Base-by-base conservation (phyloP, 2,329 filamentous ascomycete genomes). In the Penicillium corylophilum region DNA sequence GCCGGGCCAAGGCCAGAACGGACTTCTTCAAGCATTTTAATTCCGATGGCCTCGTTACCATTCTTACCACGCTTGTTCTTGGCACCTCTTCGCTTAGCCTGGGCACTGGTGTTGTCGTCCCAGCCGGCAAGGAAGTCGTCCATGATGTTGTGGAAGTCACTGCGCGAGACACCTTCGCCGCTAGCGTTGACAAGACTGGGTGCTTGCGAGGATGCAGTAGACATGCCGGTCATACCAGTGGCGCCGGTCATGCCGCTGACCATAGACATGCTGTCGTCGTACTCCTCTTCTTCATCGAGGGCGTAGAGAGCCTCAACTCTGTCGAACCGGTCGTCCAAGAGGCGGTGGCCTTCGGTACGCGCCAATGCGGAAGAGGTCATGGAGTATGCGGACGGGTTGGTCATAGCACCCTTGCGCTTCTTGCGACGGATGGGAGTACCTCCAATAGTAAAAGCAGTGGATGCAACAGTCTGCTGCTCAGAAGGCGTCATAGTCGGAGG, bases 361-460 rank as follows among this genome's bases (percentile, higher is more conserved):
- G 90, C 86, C 16, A 96, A 79, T 0, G 90, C 88, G 0, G 91
- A 95, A 1, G 89, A 95, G 0, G 89, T 91, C 92, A 96, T 96
- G 46, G 89, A 94, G 74, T 94, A 95, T 52, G 83, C 85, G 1
- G 91, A 94, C 0, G 89, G 87, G 59, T 88, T 90, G 3, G 93
- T 97, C 70, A 95, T 76, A 2, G 94, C 93, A 41, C 92, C 93
- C 78, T 96, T 97, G 67, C 93, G 85, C 82, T 96, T 96, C 85
- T 97, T 97, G 55, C 82, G 82, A 46, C 89, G 84, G 29, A 78
- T 67, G 1, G 74, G 75, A 5, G 75, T 77, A 12, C 90, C 90
- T 31, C 89, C 90, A 55, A 86, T 88, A 56, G 72, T 76, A 69
- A 71, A 78, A 26, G 72, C 61, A 8, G 75, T 75, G 4, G 73